phyloP scores from a whole-genome alignment of 352 stramenopile species.

The Plasmopara viticola region DNA sequence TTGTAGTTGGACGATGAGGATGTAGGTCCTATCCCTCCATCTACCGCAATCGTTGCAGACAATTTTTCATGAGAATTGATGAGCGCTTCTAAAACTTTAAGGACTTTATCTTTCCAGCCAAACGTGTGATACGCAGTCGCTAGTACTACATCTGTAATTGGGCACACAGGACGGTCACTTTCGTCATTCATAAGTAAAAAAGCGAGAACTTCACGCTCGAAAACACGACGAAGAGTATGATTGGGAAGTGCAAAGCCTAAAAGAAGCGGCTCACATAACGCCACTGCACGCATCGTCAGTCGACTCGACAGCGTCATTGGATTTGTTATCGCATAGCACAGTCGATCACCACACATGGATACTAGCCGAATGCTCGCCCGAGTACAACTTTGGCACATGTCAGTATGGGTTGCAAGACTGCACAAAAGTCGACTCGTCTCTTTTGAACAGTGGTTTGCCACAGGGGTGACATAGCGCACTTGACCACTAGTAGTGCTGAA shows the following conservation, averaged over 20 bases:
- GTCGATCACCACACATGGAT: slow-evolving; percentile 41
- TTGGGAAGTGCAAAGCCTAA: slow-evolving; percentile 36
- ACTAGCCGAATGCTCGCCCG: slow-evolving; percentile 34
- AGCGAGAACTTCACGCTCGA: slow-evolving; percentile 55
- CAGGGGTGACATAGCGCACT: slow-evolving; percentile 47
- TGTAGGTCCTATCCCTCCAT: slow-evolving; percentile 7
- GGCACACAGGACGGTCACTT: slow-evolving; percentile 33
- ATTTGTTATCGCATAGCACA: slow-evolving; percentile 46
- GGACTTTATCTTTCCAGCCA: slow-evolving; percentile 48
- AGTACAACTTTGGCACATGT: slow-evolving; percentile 10
- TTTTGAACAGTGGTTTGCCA: slow-evolving; percentile 12
- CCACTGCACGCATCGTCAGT: slow-evolving; percentile 35
- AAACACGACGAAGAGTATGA: slow-evolving; percentile 37
- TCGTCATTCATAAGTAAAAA: slow-evolving; percentile 40
- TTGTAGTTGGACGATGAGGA: slow-evolving; percentile 33
- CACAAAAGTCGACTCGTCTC: slow-evolving; percentile 20
- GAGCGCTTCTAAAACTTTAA: slow-evolving; percentile 39
- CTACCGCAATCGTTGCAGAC: slow-evolving; percentile 4
- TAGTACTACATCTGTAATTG: slow-evolving; percentile 40
- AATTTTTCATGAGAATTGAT: slow-evolving; percentile 15
- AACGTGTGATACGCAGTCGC: slow-evolving; percentile 45
- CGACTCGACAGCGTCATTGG: slow-evolving; percentile 30
- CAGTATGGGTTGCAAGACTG: slow-evolving; percentile 12
- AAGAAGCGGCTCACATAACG: slow-evolving; percentile 48
- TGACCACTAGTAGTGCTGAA: slow-evolving; percentile 45